A percentile compares a stretch with the other conserved stretches of the same genome.
Conservation (phyloP, 352 stramenopile genomes). For the Saprolegnia diclina region DNA sequence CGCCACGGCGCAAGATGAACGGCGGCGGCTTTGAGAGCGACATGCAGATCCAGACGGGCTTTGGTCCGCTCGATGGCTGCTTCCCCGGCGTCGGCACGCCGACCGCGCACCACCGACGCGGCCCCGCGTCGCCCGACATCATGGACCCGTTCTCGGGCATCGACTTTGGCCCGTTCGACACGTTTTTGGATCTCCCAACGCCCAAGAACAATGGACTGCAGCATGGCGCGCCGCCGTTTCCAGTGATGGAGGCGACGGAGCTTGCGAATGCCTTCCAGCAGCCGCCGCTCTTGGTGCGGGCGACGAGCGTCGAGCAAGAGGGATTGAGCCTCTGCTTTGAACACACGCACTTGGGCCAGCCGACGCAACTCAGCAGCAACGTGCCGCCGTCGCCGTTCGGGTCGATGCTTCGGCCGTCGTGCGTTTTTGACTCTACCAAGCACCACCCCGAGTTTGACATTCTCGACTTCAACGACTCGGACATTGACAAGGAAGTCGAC, state of each 20-base stretch:
- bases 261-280: constrained; percentile 2
- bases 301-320: constrained; percentile 68
- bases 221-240: background rate
- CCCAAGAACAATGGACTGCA: constrained; percentile 52
- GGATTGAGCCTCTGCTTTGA: constrained; percentile 68
- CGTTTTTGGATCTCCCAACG: constrained; percentile 67
- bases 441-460: constrained; percentile 59
- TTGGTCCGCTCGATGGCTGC: constrained; percentile 16
- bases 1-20: constrained; percentile 58
- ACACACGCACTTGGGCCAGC: constrained; percentile 45
- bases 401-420: background rate
- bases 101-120: constrained; percentile 30
- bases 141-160: constrained; percentile 32
- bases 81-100: constrained; percentile 54
- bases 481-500: constrained; percentile 78
- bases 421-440: constrained; percentile 34
- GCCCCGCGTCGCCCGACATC: background rate
- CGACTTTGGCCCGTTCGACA: constrained; percentile 61
- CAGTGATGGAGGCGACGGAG: background rate
- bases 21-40: constrained; percentile 53
- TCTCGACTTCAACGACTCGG: constrained; percentile 49
- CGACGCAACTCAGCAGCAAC: background rate
- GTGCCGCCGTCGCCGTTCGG: constrained; percentile 9
- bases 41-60: constrained; percentile 41
- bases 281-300: constrained; percentile 56